Evolutionary conservation across 164 flowering plant genomes (phyloP).

Genomic region (Berberis vulgaris): DNA sequence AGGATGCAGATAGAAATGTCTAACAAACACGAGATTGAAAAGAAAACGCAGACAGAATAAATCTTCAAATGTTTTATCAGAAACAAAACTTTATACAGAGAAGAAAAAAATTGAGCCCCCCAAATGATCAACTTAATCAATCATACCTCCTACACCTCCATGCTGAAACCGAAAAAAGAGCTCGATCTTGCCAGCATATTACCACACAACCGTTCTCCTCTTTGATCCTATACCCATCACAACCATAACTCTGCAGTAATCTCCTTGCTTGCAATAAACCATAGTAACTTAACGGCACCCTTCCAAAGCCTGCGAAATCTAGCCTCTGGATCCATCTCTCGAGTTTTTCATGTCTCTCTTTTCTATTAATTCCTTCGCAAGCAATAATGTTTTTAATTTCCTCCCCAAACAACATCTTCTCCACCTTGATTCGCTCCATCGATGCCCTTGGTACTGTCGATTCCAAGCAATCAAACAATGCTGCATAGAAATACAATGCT

Average conservation of each 20-base stretch:
- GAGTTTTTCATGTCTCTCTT: slow-evolving; percentile 75
- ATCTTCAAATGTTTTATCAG: not conserved
- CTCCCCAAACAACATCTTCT: slow-evolving; percentile 74
- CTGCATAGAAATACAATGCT: slow-evolving; percentile 63
- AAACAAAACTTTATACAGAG: slow-evolving; percentile 21
- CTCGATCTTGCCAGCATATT: slow-evolving; percentile 78
- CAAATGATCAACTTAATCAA: slow-evolving; percentile 10
- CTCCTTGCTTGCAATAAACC: slow-evolving; percentile 55
- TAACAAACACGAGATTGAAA: not conserved
- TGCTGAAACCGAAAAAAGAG: slow-evolving; percentile 66
- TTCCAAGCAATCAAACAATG: slow-evolving; percentile 79
- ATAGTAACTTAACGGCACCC: slow-evolving; percentile 55
- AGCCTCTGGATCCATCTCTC: slow-evolving; percentile 70
- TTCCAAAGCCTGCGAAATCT: slow-evolving; percentile 54
- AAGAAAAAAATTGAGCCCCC: slow-evolving; percentile 5
- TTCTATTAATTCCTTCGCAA: slow-evolving; percentile 75
- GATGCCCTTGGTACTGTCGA: slow-evolving; percentile 57
- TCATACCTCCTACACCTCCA: slow-evolving; percentile 73
- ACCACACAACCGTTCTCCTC: slow-evolving; percentile 69
- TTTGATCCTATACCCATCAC: slow-evolving; percentile 62
- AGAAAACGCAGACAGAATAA: not conserved
- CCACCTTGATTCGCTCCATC: slow-evolving; percentile 57
- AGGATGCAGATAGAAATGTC: not conserved
- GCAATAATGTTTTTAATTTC: slow-evolving; percentile 79
- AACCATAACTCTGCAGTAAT: slow-evolving; percentile 51